Percentiles rank a stretch among this genome's conserved stretches.
These are phyloP conservation scores for Aspergillus melleus DNA, from an alignment of 2,329 filamentous ascomycete genomes.

Conservation along the genomic window DNA sequence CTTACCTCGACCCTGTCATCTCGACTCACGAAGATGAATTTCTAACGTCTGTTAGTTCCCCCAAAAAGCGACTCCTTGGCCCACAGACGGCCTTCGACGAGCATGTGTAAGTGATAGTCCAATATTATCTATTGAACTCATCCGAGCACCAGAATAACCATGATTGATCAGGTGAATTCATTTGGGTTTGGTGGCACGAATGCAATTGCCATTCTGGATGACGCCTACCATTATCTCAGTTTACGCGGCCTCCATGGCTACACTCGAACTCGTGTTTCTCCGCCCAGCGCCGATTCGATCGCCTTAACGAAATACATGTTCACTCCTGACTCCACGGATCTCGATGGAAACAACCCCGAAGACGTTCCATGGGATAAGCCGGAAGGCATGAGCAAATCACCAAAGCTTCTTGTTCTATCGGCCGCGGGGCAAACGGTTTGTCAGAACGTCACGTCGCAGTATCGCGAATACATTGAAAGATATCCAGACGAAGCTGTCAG, in stretches of 20 bases:
- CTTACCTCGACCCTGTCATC: no score
- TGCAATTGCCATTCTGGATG: not conserved
- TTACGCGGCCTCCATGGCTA: not conserved
- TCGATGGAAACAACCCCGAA: no score
- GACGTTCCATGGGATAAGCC: no score
- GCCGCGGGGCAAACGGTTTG: not conserved
- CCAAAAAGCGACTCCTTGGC: not conserved
- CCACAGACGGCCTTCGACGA: not conserved
- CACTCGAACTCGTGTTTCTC: not conserved
- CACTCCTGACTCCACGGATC: no score
- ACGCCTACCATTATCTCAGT: not conserved
- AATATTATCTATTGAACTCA: no score
- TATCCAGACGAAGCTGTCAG: not conserved
- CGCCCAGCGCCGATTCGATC: not conserved
- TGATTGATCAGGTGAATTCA: not conserved
- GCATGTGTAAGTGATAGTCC: not conserved
- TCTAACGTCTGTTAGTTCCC: not conserved
- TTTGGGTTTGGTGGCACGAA: slow-evolving; percentile 5
- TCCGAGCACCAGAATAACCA: no score
- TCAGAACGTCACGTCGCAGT: not conserved
- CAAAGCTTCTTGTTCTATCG: not conserved
- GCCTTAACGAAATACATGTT: no score
- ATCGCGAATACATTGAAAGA: not conserved
- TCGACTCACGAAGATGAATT: no score
- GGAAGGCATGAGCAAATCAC: not conserved